Percentiles rank a stretch among this genome's conserved stretches.
Evolutionary conservation across 208 protist species (phyloP).

Genomic region (Leishmania turanica): DNA sequence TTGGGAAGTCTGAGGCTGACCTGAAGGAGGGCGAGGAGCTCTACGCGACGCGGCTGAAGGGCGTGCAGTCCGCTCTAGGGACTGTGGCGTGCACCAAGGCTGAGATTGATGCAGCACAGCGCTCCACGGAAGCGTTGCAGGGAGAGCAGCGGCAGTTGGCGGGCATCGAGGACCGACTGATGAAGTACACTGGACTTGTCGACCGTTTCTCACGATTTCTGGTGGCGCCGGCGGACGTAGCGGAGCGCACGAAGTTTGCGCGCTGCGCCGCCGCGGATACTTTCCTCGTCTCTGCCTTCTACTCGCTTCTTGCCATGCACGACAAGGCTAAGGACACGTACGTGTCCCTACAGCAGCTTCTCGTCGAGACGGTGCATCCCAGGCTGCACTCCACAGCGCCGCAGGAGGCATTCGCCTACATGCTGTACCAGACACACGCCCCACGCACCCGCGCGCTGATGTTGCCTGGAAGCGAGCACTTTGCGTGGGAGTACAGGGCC

Average conservation of each 20-base stretch:
- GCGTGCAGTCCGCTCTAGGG: constrained; percentile 14
- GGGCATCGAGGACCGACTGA: constrained; percentile 44
- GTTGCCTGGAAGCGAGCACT: constrained; percentile 19
- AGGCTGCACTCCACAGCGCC: constrained; percentile 15
- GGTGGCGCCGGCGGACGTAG: constrained; percentile 15
- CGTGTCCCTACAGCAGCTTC: constrained; percentile 13
- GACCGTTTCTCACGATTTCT: constrained; percentile 71
- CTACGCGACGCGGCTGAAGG: constrained; percentile 7
- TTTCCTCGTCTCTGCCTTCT: constrained; percentile 68
- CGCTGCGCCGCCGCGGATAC: constrained; percentile 56
- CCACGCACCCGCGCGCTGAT: constrained; percentile 45
- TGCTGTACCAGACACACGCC: constrained; percentile 59
- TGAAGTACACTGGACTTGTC: constrained; percentile 57
- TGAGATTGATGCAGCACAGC: constrained; percentile 24
- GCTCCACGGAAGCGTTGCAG: constrained; percentile 27
- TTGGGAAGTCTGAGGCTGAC: neutral
- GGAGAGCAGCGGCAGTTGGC: constrained; percentile 27
- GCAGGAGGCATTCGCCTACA: constrained; percentile 26
- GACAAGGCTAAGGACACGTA: constrained; percentile 8
- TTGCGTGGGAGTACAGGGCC: constrained; percentile 29
- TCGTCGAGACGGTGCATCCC: constrained; percentile 11
- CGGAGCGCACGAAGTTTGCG: constrained; percentile 27
- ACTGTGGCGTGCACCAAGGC: constrained; percentile 12
- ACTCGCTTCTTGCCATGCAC: constrained; percentile 52
- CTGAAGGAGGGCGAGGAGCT: constrained; percentile 10